Percentiles rank a stretch among this genome's conserved stretches.
Conservation (phyloP, 208 protist genomes). For the Leishmania tropica region DNA sequence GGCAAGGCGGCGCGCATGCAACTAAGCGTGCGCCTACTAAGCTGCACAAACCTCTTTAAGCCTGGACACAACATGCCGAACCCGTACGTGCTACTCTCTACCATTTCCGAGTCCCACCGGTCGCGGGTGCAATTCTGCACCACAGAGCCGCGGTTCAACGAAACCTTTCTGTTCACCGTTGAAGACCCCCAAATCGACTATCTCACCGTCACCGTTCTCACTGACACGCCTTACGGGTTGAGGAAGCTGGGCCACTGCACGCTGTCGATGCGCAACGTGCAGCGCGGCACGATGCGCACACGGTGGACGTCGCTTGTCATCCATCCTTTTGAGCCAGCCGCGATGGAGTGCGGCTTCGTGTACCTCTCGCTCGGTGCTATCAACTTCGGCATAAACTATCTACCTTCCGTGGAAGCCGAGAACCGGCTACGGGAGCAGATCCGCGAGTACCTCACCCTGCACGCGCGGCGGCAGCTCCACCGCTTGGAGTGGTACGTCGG, state of each 20-base stretch:
- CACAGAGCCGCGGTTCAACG: constrained; percentile 62
- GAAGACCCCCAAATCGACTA: constrained; percentile 56
- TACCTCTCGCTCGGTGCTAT: constrained; percentile 65
- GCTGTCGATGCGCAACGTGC: constrained; percentile 78
- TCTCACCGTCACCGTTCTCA: constrained; percentile 73
- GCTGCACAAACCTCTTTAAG: constrained; percentile 61
- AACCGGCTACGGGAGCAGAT: constrained; percentile 72
- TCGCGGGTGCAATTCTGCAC: constrained; percentile 62
- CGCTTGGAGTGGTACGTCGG: constrained; percentile 83
- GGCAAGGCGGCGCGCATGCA: constrained; percentile 12
- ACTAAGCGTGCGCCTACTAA: constrained; percentile 68
- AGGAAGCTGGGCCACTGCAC: constrained; percentile 80
- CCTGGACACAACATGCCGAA: constrained; percentile 36
- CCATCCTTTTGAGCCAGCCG: constrained; percentile 38
- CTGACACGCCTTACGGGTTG: constrained; percentile 78
- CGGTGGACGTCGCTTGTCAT: constrained; percentile 72
- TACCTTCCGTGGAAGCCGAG: constrained; percentile 73
- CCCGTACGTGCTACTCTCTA: constrained; percentile 84
- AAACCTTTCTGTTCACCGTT: constrained; percentile 66
- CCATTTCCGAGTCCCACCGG: constrained; percentile 57
- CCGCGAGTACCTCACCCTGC: constrained; percentile 44
- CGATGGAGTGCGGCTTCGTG: constrained; percentile 59
- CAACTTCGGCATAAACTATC: constrained; percentile 75
- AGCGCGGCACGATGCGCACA: constrained; percentile 52
- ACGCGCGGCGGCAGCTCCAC: constrained; percentile 63